Percentiles rank a stretch among this genome's conserved stretches.
These are phyloP conservation scores for Immersiella caudata DNA, from an alignment of 495 filamentous ascomycete species.

Conservation along the genomic window DNA sequence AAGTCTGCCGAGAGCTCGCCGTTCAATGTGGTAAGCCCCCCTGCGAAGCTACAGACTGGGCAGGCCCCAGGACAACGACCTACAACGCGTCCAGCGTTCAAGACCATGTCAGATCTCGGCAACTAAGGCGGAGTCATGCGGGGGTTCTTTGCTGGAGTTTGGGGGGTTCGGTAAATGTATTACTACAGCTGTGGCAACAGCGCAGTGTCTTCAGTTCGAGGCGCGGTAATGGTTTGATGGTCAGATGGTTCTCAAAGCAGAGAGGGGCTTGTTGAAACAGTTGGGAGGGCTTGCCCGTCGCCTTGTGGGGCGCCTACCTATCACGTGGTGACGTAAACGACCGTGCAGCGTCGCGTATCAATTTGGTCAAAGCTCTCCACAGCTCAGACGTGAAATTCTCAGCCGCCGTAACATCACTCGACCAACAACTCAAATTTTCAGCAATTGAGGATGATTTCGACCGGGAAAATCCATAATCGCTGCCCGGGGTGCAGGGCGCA, in stretches of 20 bases:
- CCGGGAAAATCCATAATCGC: conserved; percentile 46
- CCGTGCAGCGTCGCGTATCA: conserved; percentile 7
- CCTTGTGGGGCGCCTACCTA: not conserved
- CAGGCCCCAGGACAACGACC: conserved; percentile 29
- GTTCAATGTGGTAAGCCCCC: conserved; percentile 60
- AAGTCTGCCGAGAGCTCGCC: conserved; percentile 62
- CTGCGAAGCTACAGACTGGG: conserved; percentile 22
- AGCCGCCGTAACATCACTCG: not conserved
- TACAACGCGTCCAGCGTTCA: conserved; percentile 39
- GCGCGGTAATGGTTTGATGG: too few species aligned
- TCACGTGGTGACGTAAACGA: conserved; percentile 8
- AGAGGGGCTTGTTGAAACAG: too few species aligned
- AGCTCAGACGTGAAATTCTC: conserved; percentile 11
- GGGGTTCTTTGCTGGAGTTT: not conserved
- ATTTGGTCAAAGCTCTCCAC: conserved; percentile 4
- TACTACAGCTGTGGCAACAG: not conserved
- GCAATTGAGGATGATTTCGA: conserved; percentile 47
- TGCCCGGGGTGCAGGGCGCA: conserved; percentile 55
- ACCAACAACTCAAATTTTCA: not conserved
- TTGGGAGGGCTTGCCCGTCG: not conserved
- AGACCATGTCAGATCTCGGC: conserved; percentile 47
- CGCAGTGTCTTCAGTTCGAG: not conserved
- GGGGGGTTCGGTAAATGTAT: not conserved
- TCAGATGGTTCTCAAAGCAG: too few species aligned
- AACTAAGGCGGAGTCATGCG: not conserved